A percentile compares a stretch with the other conserved stretches of the same genome.
Evolutionary conservation across 371 early-diverging fungal species (phyloP).

Genomic region (Coemansia sp.): DNA sequence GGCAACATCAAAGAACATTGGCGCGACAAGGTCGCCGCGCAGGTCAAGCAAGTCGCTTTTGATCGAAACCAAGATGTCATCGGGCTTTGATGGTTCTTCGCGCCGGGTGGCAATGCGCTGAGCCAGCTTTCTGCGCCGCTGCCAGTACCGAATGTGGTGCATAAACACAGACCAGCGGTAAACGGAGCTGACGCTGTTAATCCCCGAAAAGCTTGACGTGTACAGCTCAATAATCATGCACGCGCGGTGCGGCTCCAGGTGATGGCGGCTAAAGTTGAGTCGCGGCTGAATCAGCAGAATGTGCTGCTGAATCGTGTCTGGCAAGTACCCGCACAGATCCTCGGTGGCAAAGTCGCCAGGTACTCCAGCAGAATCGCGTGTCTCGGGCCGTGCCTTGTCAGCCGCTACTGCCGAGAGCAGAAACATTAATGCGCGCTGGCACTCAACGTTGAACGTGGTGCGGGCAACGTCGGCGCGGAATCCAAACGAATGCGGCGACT

Average conservation of each 20-base stretch:
- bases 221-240: slow-evolving; percentile 34
- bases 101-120: slow-evolving; percentile 36
- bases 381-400: slow-evolving; percentile 22
- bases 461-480: slow-evolving; percentile 27
- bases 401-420: slow-evolving; percentile 33
- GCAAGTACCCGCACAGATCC: slow-evolving; percentile 33
- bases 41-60: slow-evolving; percentile 38
- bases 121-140: slow-evolving; percentile 39
- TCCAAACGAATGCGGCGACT: slow-evolving; percentile 44
- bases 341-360: slow-evolving; percentile 9
- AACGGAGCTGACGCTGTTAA: slow-evolving; percentile 32
- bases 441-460: slow-evolving; percentile 33
- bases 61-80: slow-evolving; percentile 36
- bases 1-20: slow-evolving; percentile 37
- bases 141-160: slow-evolving; percentile 48
- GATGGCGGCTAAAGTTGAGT: slow-evolving; percentile 23
- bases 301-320: slow-evolving; percentile 33
- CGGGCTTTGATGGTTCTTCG: slow-evolving; percentile 17
- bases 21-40: slow-evolving; percentile 37
- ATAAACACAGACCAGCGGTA: slow-evolving; percentile 49
- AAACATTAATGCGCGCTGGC: slow-evolving; percentile 40
- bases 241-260: slow-evolving; percentile 31
- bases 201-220: slow-evolving; percentile 25
- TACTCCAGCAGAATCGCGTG: background rate
- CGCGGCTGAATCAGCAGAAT: slow-evolving; percentile 24